Percentiles rank a stretch among this genome's conserved stretches.
Conservation (phyloP, 805 yeast species). For the Saccharomycopsis babjevae region DNA sequence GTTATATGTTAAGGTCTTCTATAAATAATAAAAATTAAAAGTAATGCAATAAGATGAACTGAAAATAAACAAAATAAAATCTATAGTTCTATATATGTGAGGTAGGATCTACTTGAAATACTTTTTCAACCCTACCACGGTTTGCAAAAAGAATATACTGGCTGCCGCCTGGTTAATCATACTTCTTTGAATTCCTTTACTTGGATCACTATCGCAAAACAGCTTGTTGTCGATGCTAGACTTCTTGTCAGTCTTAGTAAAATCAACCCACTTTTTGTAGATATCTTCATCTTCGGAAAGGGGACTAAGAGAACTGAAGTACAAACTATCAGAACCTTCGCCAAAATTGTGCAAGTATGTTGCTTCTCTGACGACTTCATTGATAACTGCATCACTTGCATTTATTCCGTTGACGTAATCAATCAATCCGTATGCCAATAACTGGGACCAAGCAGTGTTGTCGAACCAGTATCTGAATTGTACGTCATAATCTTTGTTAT, state of each 20-base stretch:
- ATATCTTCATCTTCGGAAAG: slow-evolving; percentile 40
- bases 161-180: slow-evolving; percentile 59
- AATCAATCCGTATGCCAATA: slow-evolving; percentile 57
- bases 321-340: slow-evolving; percentile 38
- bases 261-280: slow-evolving; percentile 39
- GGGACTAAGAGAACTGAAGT: slow-evolving; percentile 51
- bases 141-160: slow-evolving; percentile 47
- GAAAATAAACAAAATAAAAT: neutral
- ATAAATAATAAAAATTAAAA: neutral
- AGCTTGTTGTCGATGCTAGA: slow-evolving; percentile 44
- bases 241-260: slow-evolving; percentile 46
- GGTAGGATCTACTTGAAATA: neutral
- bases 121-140: neutral
- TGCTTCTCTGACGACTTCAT: slow-evolving; percentile 39
- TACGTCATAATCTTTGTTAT: slow-evolving; percentile 48
- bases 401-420: slow-evolving; percentile 38
- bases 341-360: slow-evolving; percentile 40
- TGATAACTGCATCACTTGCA: slow-evolving; percentile 32
- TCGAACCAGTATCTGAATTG: slow-evolving; percentile 55
- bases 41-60: neutral
- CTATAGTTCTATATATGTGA: neutral
- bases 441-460: slow-evolving; percentile 50
- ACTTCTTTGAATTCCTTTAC: slow-evolving; percentile 35
- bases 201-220: slow-evolving; percentile 29
- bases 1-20: too few relatives aligned